Evolutionary conservation across 768 basidiomycete species (phyloP), one percentile per base, ranked within the genome.

Genomic region (Harrya chromipes): DNA sequence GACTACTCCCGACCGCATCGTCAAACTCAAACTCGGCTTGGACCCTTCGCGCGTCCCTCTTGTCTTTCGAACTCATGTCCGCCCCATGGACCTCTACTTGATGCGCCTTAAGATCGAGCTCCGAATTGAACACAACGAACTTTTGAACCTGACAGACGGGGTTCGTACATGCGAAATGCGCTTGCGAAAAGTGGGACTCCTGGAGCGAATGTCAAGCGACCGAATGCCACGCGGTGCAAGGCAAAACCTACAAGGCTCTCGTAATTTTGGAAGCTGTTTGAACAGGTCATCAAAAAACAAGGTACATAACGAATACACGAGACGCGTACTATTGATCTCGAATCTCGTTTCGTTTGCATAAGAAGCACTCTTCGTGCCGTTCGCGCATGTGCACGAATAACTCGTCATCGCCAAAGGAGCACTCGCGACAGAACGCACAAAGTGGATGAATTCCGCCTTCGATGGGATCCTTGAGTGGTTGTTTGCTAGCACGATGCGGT

Each of bases 331-430:
- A 94, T 70, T 93, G 83, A 67, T 94, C 83, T 55, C 79, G 74
- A 35, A 90, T 58, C 7, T 86, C 92, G 48, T 85, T 80, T 24
- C 87, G 78, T 64, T 91, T 92, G 68, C 97, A 99, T 13, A 99
- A 68, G 58, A 97, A 97, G 65, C 95, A 98, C 61, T 98, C 94
- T 67, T 99, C 95, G 70, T 99, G 95, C 42, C 74, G 76, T 62
- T 94, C 86, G 44, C 94, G 82, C 85, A 97, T 90, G 67, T 99
- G 97, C 20, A 83, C 73, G 65, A 84, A 97, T n/a, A 97, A 72
- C 60, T 94, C 94, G 61, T 98, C 95, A 47, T 87, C 85, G n/a
- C 85, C 74, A 64, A 94, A 97, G 76, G 88, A 94, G 59, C 89
- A 94, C 58, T 92, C 87, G n/a, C 81, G 81, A 59, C 94, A 97